Evolutionary conservation across 352 stramenopile species (phyloP), one percentile per base, ranked within the genome.

Genomic region (Blastocystis sp.): DNA sequence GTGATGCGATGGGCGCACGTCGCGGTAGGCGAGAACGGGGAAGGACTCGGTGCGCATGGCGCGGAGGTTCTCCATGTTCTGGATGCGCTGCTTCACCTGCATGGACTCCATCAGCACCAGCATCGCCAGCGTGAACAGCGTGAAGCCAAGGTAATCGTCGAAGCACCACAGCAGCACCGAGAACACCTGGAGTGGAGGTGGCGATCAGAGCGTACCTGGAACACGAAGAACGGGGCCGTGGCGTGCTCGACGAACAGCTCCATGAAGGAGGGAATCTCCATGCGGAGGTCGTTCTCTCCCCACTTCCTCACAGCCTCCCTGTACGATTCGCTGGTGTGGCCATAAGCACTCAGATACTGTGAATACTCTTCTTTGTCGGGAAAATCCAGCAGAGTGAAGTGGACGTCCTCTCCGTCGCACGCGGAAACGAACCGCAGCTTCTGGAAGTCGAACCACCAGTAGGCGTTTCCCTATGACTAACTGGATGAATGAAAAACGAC

Each of bases 141-240:
- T 96, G 91, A 99, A 99, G 91, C 94, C 96, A 92, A 96, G 98
- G 92, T 99, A 99, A 90, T 99, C 97, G 91, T 99, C 97, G 17
- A 99, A 91, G 91, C 94, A 97, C 93, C 98, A 99, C 34, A 99
- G 91, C 38, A 95, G 92, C 21, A 98, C 95, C 89, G 96, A 98
- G 69, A 99, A 96, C 70, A 99, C 77, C 67, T 77, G 40, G 34
- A 77, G 28, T 7, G 34, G 10, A 67, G 52, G 14, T 66, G 40
- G 28, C 28, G 28, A 17, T 65, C 21, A 77, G 4, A 81, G 4
- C 28, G 28, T 77, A 77, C 92, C 92, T 99, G 97, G 90, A 99
- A 99, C 0, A 99, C 92, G 79, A 98, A 98, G 61, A 99, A 95
- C 21, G 97, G 97, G 88, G 97, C 95, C 11, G 98, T 90, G 23